Conservation (phyloP, 2,329 filamentous ascomycete species). For the Stenocarpella maydis region DNA sequence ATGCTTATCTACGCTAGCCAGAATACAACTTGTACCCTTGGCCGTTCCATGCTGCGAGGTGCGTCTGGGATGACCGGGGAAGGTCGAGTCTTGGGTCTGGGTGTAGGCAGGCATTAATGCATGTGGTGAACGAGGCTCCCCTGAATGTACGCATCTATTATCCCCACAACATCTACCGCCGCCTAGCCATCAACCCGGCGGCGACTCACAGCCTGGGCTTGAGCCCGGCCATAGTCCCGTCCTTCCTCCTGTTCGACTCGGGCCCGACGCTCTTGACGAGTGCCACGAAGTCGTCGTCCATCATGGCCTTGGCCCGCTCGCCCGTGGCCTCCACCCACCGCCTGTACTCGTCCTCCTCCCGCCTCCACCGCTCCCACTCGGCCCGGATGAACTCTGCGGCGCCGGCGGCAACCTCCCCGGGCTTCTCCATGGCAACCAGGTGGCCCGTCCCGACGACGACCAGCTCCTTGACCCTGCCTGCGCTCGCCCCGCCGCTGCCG, state of each 20-base stretch:
- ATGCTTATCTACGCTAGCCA: too few relatives aligned
- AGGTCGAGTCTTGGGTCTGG: background rate
- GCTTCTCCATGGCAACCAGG: conserved; percentile 83
- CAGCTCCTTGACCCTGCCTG: conserved; percentile 73
- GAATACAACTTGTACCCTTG: too few relatives aligned
- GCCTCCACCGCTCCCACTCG: conserved; percentile 66
- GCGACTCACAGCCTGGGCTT: conserved; percentile 29
- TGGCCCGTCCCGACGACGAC: conserved; percentile 75
- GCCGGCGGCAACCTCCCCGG: conserved; percentile 69
- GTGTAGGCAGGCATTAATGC: background rate
- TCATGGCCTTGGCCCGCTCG: conserved; percentile 60
- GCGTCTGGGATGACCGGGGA: background rate
- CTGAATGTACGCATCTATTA: background rate
- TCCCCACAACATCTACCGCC: background rate
- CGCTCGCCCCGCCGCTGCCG: conserved; percentile 70
- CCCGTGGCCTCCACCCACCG: conserved; percentile 59
- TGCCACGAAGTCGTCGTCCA: conserved; percentile 62
- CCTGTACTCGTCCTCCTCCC: conserved; percentile 64
- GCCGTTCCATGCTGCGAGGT: background rate
- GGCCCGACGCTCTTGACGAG: conserved; percentile 52
- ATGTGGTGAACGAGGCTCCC: background rate
- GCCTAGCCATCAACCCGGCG: background rate
- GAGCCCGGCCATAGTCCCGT: conserved; percentile 18
- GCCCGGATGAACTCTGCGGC: conserved; percentile 63
- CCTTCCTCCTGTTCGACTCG: conserved; percentile 26